Percentiles rank a stretch among this genome's conserved stretches.
Conservation (phyloP, 139 green algal species). For the Coelastrella sp. region DNA sequence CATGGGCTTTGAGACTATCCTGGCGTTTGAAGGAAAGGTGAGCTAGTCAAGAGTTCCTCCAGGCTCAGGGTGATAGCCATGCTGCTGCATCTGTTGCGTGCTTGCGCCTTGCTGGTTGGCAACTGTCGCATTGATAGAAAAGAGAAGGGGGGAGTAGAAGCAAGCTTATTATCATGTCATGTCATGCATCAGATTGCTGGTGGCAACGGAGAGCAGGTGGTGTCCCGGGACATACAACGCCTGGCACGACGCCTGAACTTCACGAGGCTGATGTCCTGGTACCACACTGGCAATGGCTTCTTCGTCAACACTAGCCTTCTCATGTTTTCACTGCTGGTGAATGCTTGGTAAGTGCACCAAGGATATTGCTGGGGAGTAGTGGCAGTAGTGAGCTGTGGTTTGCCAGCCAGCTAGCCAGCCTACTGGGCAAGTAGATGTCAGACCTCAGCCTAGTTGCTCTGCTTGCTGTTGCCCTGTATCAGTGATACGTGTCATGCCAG, state of each 20-base stretch:
- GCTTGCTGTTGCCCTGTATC: too few relatives aligned
- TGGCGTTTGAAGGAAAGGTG: conserved; percentile 92
- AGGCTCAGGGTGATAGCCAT: too few relatives aligned
- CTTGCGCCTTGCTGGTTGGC: too few relatives aligned
- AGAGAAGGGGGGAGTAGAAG: too few relatives aligned
- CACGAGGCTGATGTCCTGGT: conserved; percentile 79
- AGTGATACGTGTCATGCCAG: too few relatives aligned
- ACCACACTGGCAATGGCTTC: conserved; percentile 64
- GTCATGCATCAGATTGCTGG: conserved; percentile 50
- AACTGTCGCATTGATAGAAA: too few relatives aligned
- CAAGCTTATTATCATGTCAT: background rate
- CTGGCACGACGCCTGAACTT: conserved; percentile 81
- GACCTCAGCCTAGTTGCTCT: too few relatives aligned
- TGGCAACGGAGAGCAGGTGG: conserved; percentile 88
- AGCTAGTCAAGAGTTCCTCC: background rate
- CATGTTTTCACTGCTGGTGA: conserved; percentile 75
- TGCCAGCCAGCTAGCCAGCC: background rate
- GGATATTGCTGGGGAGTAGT: conserved; percentile 27
- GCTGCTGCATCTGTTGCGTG: too few relatives aligned
- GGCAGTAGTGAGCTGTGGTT: background rate
- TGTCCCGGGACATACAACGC: conserved; percentile 80
- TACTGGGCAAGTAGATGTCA: too few relatives aligned
- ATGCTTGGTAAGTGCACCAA: conserved; percentile 57
- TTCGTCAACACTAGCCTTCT: conserved; percentile 78
- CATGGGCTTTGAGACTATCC: conserved; percentile 95